Base-by-base conservation (phyloP, 1,284 basidiomycete genomes). In the Erythrobasidium hasegawianum region DNA sequence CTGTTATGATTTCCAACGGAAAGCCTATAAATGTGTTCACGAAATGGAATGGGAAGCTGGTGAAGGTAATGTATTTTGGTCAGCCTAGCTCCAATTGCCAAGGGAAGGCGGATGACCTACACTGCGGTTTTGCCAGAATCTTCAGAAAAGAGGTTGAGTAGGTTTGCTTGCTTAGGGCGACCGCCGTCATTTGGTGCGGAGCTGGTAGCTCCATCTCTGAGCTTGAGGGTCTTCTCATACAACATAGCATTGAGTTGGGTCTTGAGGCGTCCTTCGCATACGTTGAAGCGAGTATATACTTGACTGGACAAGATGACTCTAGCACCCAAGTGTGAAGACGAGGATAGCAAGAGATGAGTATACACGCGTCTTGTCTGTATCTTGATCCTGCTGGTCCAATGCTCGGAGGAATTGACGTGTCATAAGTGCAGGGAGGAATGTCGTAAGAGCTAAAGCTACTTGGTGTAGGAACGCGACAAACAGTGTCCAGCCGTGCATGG, bases 61-160 rank as follows among this genome's bases (percentile, higher is more conserved):
- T 13, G 16, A 18, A 18, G 54, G 40, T 3, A 33, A 16, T 2
- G 4, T 11, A 38, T 56, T 26, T 18, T 33, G 3, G 26, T n/a
- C n/a, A n/a, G 14, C n/a, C n/a, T 38, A 27, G n/a, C 39, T 43
- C 56, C 8, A n/a, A n/a, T n/a, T n/a, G n/a, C n/a, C 16, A 11
- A 57, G n/a, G 24, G 13, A 39, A 38, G 54, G 8, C 11, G n/a
- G n/a, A n/a, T n/a, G n/a, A n/a, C 16, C 1, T 11, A 90, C 66
- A 92, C 88, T 75, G 86, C 85, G 68, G 93, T 86, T 67, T 91
- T 83, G 75, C 94, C 90, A 29, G 92, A 89, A 72, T 96, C 92
- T 4, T 89, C 89, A 2, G 89, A 90, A 72, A 79, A 80, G 7
- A 81, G 69, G n/a, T 77, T 89, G 86, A 91, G 89, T 72, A 92